Evolutionary conservation across 2,329 filamentous ascomycete species (phyloP).

Genomic region (Scedosporium aurantiacum): DNA sequence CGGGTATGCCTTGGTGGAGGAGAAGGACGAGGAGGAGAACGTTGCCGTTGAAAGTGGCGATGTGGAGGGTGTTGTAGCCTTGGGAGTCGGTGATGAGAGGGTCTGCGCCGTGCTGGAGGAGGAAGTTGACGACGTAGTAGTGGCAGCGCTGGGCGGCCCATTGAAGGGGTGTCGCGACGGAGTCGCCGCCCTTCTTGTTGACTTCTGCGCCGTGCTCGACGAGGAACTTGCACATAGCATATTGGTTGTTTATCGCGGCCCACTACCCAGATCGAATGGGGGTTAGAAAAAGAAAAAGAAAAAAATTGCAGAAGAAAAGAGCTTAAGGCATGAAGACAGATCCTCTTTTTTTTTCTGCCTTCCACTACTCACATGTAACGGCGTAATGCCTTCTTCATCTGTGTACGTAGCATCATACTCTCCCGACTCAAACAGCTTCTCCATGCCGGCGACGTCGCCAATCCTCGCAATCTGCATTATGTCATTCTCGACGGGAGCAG

Average conservation of each 20-base stretch:
- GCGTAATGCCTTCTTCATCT: conserved; percentile 90
- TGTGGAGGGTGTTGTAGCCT: conserved; percentile 95
- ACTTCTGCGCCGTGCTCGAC: conserved; percentile 77
- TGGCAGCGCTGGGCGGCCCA: conserved; percentile 96
- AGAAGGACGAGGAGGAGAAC: conserved; percentile 80
- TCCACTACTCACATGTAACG: conserved; percentile 63
- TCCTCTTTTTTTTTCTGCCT: not conserved
- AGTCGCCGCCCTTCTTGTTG: conserved; percentile 92
- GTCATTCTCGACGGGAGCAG: conserved; percentile 49
- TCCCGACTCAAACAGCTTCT: conserved; percentile 76
- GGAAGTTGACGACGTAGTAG: conserved; percentile 89
- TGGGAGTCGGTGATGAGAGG: conserved; percentile 86
- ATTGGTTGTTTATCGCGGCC: conserved; percentile 98
- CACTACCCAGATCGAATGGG: conserved; percentile 46
- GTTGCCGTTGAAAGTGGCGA: conserved; percentile 94
- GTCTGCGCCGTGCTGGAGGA: conserved; percentile 85
- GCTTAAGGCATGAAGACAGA: not conserved
- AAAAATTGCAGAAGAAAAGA: not conserved
- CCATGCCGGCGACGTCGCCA: conserved; percentile 76
- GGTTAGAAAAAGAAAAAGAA: not conserved
- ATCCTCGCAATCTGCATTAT: conserved; percentile 91
- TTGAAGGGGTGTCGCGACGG: conserved; percentile 83
- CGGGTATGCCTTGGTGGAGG: conserved; percentile 87
- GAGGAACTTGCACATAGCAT: conserved; percentile 92
- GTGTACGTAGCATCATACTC: conserved; percentile 72